These are phyloP conservation scores for Ilex paraguariensis DNA, from an alignment of 305 asterid species.

Conservation along the genomic window DNA sequence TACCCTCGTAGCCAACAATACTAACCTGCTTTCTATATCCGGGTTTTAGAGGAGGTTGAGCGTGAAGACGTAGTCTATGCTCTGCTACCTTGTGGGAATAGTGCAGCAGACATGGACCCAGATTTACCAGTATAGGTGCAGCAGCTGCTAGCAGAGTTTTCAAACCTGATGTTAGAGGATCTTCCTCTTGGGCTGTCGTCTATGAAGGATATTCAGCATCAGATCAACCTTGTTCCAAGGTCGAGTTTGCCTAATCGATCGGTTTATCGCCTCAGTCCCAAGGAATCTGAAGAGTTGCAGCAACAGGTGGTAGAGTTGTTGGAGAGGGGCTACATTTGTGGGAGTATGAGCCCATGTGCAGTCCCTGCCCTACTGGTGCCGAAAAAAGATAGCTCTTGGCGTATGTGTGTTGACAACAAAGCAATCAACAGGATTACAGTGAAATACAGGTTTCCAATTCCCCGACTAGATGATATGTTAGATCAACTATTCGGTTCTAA, in stretches of 20 bases:
- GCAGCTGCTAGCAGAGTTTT: neutral
- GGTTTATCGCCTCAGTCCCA: neutral
- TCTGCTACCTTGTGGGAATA: neutral
- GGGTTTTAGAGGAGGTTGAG: neutral
- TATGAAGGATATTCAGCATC: neutral
- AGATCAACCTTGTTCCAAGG: neutral
- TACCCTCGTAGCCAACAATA: too few relatives aligned
- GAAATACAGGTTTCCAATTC: too few relatives aligned
- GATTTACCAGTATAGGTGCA: neutral
- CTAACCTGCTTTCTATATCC: neutral
- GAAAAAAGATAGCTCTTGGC: neutral
- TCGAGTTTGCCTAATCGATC: neutral
- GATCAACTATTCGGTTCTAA: too few relatives aligned
- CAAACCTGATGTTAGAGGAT: neutral
- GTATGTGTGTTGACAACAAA: too few relatives aligned
- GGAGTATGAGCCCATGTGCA: neutral
- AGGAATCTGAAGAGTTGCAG: too few relatives aligned
- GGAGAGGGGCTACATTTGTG: too few relatives aligned
- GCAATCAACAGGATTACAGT: too few relatives aligned
- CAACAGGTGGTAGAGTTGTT: too few relatives aligned
- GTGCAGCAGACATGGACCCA: neutral
- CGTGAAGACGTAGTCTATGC: neutral
- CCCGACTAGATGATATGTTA: too few relatives aligned
- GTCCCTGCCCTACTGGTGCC: neutral
- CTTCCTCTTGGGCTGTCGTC: neutral